Base-by-base conservation (phyloP, 1,284 basidiomycete genomes). In the Apiotrichum mycotoxinovorans region DNA sequence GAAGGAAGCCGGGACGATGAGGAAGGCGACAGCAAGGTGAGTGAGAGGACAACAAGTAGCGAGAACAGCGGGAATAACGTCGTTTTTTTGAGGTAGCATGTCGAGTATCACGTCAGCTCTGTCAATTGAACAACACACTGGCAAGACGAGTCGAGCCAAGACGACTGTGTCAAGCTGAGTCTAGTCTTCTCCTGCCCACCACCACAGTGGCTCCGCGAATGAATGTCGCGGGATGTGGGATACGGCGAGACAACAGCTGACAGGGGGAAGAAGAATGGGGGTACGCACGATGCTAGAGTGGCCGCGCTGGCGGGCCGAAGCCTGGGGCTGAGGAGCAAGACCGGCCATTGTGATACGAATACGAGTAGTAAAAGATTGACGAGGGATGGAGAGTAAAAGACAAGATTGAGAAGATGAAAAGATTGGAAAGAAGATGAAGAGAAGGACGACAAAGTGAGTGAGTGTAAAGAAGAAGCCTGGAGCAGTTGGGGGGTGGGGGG, bases 201-300 rank as follows among this genome's bases (percentile, higher is more conserved):
- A n/a, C n/a, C n/a, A n/a, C n/a, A n/a, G n/a, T n/a, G n/a, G n/a
- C n/a, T n/a, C n/a, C n/a, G n/a, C n/a, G n/a, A n/a, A n/a, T n/a
- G n/a, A n/a, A 30, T 30, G 30, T 30, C 30, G 7, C 30, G 30
- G 30, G 30, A 30, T 30, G 30, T 30, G 30, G 30, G 30, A 12
- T 7, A 12, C 30, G 30, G 5, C 12, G 30, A 30, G 30, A 30
- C 30, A 5, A 26, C 42, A 51, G 40, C 34, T 45, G 30, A 3
- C 51, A 43, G 51, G 51, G 44, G 37, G 47, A 50, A 33, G 26
- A 12, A 22, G 42, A n/a, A 3, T 15, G 12, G 23, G 18, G 7
- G 20, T 34, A 69, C 78, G 52, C 58, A 79, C 78, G 71, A 79
- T 78, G 57, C 74, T 71, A 51, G 78, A 76, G 55, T 74, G 72